Evolutionary conservation across 2,329 filamentous ascomycete genomes (phyloP).

Genomic region (Ophiostoma himal-ulmi): DNA sequence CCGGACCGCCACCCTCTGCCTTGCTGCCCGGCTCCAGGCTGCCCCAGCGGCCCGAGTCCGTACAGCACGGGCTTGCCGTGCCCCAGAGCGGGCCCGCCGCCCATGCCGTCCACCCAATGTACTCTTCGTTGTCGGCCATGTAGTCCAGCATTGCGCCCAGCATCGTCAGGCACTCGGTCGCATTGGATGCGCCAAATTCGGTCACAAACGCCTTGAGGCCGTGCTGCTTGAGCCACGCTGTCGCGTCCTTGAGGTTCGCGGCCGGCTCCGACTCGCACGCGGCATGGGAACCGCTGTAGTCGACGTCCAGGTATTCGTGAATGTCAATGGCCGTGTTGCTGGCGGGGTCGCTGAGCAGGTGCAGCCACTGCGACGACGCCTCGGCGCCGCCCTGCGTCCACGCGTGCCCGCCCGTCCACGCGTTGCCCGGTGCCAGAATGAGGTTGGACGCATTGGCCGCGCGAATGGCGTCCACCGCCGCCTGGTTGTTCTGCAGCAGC

Average conservation of each 20-base stretch:
- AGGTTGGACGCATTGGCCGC: neutral
- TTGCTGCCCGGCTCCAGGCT: constrained; percentile 44
- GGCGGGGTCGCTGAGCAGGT: neutral
- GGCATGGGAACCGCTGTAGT: neutral
- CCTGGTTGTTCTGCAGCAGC: constrained; percentile 44
- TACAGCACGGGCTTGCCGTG: constrained; percentile 35
- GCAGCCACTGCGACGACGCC: constrained; percentile 4
- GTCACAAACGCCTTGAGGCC: neutral
- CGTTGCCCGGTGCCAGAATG: neutral
- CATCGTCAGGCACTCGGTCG: neutral
- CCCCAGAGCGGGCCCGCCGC: constrained; percentile 46
- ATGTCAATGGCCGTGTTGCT: constrained; percentile 7
- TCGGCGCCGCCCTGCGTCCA: neutral
- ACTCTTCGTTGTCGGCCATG: constrained; percentile 42
- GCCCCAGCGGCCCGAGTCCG: constrained; percentile 38
- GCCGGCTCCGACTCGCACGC: neutral
- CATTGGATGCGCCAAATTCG: neutral
- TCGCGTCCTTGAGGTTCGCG: neutral
- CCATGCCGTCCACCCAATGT: constrained; percentile 49
- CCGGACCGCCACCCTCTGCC: constrained; percentile 38
- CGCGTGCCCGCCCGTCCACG: neutral
- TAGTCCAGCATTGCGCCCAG: constrained; percentile 24
- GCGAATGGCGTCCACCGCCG: constrained; percentile 41
- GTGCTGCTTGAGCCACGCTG: neutral
- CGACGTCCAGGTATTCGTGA: neutral